Conservation (phyloP, 192 early-diverging fungal species). For the Backusella sp. region DNA sequence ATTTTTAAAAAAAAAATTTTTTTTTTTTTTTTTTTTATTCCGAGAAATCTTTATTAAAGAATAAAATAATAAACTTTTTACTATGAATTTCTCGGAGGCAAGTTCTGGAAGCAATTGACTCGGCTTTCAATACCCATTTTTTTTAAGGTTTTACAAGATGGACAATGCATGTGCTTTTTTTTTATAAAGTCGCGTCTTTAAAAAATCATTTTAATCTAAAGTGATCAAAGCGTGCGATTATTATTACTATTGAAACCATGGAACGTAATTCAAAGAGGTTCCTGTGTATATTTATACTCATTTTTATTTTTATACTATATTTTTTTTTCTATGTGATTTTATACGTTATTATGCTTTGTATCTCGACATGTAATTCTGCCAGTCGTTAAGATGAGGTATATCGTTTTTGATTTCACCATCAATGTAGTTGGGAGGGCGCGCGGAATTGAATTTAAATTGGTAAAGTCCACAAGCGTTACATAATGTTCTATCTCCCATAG, state of each 20-base stretch:
- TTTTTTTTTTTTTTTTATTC: background rate
- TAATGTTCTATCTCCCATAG: background rate
- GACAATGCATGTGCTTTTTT: background rate
- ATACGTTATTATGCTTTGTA: background rate
- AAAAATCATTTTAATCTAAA: background rate
- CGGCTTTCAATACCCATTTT: background rate
- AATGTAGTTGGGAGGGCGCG: constrained; percentile 2
- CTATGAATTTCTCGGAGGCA: background rate
- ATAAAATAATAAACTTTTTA: background rate
- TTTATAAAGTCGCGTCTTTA: background rate
- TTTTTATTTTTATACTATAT: background rate
- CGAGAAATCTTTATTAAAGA: background rate
- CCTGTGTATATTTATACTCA: background rate
- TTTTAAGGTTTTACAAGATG: background rate
- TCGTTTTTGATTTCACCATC: constrained; percentile 9
- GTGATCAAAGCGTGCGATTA: background rate
- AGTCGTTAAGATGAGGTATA: background rate
- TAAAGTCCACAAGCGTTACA: constrained; percentile 15
- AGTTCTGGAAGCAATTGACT: background rate
- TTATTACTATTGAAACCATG: background rate
- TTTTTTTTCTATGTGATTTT: background rate
- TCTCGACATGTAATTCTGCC: constrained; percentile 1
- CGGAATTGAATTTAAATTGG: constrained; percentile 4
- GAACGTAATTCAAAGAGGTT: too few relatives aligned
- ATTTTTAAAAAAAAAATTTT: too few relatives aligned